Conservation (phyloP, 495 filamentous ascomycete species). For the Geopyxis carbonaria region DNA sequence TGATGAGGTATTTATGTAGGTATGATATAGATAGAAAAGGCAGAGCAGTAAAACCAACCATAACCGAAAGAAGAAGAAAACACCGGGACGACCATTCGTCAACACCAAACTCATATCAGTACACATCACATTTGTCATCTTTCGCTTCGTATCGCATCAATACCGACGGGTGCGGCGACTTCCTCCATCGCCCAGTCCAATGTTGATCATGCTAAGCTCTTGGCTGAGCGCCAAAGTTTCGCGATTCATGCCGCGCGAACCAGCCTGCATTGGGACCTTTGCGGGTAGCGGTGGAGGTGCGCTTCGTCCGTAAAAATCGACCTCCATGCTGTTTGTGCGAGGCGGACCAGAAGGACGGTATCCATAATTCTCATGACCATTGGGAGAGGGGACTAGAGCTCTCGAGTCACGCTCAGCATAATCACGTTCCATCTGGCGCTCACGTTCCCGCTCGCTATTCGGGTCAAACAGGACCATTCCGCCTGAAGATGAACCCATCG, state of each 20-base stretch:
- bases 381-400: conserved; percentile 16
- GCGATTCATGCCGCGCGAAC: conserved; percentile 7
- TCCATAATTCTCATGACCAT: conserved; percentile 15
- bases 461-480: conserved; percentile 25
- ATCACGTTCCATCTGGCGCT: conserved; percentile 13
- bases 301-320: conserved; percentile 16
- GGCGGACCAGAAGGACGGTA: conserved; percentile 10
- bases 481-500: conserved; percentile 11
- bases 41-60: background rate
- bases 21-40: conserved; percentile 1
- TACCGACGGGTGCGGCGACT: conserved; percentile 12
- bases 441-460: conserved; percentile 18
- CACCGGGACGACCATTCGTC: background rate
- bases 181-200: conserved; percentile 14
- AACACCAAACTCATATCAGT: background rate
- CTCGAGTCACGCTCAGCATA: conserved; percentile 17
- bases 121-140: background rate
- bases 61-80: background rate
- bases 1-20: background rate
- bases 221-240: conserved; percentile 23
- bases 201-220: conserved; percentile 25
- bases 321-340: conserved; percentile 13
- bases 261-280: conserved; percentile 17
- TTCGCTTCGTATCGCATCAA: background rate
- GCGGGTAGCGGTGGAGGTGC: conserved; percentile 17